These are phyloP conservation scores for Colletotrichum brevisporum DNA, from an alignment of 2,329 filamentous ascomycete genomes.

Conservation along the genomic window DNA sequence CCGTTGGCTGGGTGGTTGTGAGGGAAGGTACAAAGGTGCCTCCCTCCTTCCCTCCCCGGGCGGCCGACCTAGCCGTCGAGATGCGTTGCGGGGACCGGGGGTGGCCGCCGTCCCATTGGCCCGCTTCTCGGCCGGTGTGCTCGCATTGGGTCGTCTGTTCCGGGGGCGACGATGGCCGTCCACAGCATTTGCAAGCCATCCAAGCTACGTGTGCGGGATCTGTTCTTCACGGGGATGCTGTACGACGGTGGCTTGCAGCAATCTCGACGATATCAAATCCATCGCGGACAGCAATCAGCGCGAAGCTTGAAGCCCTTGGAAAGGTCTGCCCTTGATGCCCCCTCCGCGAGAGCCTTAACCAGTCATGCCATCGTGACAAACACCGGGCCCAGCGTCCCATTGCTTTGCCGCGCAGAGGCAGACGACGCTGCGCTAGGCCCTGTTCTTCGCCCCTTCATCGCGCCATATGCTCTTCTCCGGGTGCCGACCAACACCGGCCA, in stretches of 20 bases:
- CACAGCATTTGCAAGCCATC: not conserved
- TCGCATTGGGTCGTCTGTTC: conserved; percentile 12
- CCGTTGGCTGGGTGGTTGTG: not conserved
- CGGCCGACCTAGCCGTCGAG: too few species aligned
- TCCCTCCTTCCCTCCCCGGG: too few species aligned
- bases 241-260: too few species aligned
- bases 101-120: conserved; percentile 15
- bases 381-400: not conserved
- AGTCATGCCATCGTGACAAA: not conserved
- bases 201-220: not conserved
- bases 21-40: too few species aligned
- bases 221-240: too few species aligned
- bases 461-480: not conserved
- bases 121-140: conserved; percentile 27
- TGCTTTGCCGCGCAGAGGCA: conserved; percentile 15
- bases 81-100: conserved; percentile 6
- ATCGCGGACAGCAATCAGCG: too few species aligned
- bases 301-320: too few species aligned
- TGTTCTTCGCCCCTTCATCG: not conserved
- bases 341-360: not conserved
- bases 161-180: not conserved
- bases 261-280: too few species aligned
- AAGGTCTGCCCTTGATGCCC: too few species aligned
- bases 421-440: not conserved
- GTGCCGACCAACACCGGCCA: too few species aligned